These are phyloP conservation scores for Bromus sterilis DNA, from an alignment of 176 grass and related monocot species.

Conservation along the genomic window DNA sequence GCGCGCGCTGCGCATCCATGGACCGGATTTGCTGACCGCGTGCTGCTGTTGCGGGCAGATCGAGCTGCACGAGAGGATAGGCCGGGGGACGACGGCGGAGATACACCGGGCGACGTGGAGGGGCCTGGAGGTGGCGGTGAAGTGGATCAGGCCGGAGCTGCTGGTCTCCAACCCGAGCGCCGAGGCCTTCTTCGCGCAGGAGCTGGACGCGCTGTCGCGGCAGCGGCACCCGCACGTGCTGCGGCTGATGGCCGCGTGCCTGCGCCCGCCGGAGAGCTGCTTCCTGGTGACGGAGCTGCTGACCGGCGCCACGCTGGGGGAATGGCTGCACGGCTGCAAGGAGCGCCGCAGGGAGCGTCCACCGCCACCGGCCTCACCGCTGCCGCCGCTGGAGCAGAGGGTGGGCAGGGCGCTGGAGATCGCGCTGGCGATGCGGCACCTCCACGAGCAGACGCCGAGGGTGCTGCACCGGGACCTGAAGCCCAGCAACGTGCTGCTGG, in stretches of 20 bases:
- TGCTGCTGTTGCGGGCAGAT: constrained; percentile 11
- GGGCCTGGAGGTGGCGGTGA: constrained; percentile 50
- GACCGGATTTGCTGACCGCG: background rate
- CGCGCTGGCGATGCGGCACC: constrained; percentile 52
- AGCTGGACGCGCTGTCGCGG: constrained; percentile 45
- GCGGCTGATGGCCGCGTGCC: constrained; percentile 39
- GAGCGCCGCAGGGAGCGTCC: constrained; percentile 16
- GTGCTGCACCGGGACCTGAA: constrained; percentile 64
- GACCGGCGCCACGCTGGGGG: constrained; percentile 32
- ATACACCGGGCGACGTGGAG: constrained; percentile 51
- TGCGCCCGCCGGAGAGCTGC: constrained; percentile 28
- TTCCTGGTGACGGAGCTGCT: constrained; percentile 62
- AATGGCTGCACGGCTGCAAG: constrained; percentile 47
- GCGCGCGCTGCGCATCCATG: too few species aligned
- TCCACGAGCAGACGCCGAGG: constrained; percentile 50
- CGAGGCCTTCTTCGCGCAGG: constrained; percentile 50
- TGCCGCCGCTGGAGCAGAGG: constrained; percentile 32
- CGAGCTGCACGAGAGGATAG: constrained; percentile 52
- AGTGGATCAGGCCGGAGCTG: constrained; percentile 44
- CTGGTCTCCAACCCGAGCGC: constrained; percentile 7
- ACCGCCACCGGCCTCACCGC: background rate
- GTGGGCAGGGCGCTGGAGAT: constrained; percentile 47
- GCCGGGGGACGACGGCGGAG: constrained; percentile 41
- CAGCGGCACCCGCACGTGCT: constrained; percentile 58
- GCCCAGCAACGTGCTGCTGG: constrained; percentile 59